phyloP scores from a whole-genome alignment of 164 flowering plant species.

The Cinnamomum micranthum region DNA sequence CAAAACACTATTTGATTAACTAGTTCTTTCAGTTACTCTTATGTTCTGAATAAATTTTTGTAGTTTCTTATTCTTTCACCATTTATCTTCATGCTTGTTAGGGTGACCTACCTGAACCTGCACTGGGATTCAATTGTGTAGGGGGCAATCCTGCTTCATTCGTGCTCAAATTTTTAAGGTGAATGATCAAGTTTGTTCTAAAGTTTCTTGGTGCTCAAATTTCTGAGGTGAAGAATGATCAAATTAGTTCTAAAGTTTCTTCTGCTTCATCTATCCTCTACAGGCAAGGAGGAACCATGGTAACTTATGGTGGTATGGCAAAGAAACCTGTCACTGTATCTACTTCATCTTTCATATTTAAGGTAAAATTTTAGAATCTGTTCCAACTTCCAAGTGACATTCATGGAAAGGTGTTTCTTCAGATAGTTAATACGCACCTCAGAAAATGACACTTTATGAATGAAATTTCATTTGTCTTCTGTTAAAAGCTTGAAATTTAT shows the following conservation, averaged over 20 bases:
- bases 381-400: too few relatives aligned
- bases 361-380: constrained; percentile 42
- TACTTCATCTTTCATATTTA: constrained; percentile 92
- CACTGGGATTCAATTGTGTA: constrained; percentile 84
- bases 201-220: not conserved
- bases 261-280: not conserved
- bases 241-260: not conserved
- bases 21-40: not conserved
- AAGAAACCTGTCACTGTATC: constrained; percentile 89
- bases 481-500: too few relatives aligned
- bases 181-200: constrained; percentile 9
- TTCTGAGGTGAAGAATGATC: not conserved
- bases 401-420: too few relatives aligned
- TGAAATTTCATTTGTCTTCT: too few relatives aligned
- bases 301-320: constrained; percentile 98
- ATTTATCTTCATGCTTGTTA: constrained; percentile 15
- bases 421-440: too few relatives aligned
- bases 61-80: not conserved
- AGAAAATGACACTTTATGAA: too few relatives aligned
- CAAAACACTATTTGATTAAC: not conserved
- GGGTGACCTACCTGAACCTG: constrained; percentile 76
- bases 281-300: constrained; percentile 98
- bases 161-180: constrained; percentile 88
- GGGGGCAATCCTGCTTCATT: constrained; percentile 89
- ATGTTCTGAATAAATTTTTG: not conserved